phyloP scores from a whole-genome alignment of 192 early-diverging fungal genomes.

The Linnemannia elongata region DNA sequence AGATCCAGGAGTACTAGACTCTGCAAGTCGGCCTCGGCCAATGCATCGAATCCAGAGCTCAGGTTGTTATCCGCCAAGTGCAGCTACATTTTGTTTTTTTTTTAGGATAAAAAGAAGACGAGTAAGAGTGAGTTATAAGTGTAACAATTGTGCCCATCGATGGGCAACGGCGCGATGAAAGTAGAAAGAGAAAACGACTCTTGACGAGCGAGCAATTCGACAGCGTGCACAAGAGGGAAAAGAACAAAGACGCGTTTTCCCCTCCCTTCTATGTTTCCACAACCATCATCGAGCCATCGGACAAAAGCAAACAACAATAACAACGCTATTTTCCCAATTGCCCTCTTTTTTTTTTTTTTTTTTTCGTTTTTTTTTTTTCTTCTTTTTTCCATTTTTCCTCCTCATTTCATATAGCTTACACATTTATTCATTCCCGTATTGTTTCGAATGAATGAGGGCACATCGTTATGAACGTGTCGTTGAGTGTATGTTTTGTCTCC shows the following conservation, averaged over 20 bases:
- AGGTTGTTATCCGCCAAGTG: conserved; percentile 57
- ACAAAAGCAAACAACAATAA: background rate
- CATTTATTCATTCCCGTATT: background rate
- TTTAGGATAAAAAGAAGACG: background rate
- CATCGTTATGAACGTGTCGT: too few relatives aligned
- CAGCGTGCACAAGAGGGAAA: background rate
- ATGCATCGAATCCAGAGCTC: conserved; percentile 50
- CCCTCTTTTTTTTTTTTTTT: background rate
- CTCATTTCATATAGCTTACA: background rate
- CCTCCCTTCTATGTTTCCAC: background rate
- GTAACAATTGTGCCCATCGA: background rate
- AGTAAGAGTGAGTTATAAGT: background rate
- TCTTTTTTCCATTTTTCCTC: background rate
- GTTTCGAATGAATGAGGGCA: background rate
- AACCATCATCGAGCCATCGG: background rate
- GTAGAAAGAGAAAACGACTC: background rate
- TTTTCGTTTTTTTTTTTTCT: background rate
- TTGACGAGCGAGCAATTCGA: background rate
- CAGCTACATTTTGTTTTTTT: conserved; percentile 27
- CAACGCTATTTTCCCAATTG: background rate
- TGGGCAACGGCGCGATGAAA: background rate
- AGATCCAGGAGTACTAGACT: conserved; percentile 56
- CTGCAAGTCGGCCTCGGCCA: conserved; percentile 56
- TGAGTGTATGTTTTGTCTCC: too few relatives aligned
- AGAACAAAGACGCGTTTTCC: conserved; percentile 10